These are phyloP conservation scores for Ophiostoma sp. DNA, from an alignment of 2,329 filamentous ascomycete genomes.

Conservation along the genomic window DNA sequence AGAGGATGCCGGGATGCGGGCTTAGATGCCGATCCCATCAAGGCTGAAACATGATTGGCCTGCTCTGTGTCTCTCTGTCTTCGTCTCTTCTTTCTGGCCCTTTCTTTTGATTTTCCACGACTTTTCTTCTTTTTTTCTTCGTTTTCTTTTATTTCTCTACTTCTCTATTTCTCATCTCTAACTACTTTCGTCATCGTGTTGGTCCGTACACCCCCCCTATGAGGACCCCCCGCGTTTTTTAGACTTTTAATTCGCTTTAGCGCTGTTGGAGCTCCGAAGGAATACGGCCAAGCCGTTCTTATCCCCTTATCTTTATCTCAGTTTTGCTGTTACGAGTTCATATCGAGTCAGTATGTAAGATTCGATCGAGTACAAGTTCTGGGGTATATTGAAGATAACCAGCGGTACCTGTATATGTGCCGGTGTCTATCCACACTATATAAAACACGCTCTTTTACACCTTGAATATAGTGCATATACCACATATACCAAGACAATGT, in stretches of 20 bases:
- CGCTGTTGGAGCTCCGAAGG: background rate
- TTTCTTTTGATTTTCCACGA: background rate
- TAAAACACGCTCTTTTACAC: accelerated
- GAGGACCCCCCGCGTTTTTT: slow-evolving; percentile 9
- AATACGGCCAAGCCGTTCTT: background rate
- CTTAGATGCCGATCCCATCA: too few species aligned
- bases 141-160: background rate
- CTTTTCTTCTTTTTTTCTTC: background rate
- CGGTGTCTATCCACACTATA: background rate
- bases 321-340: background rate
- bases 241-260: background rate
- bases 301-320: slow-evolving; percentile 2
- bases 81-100: background rate
- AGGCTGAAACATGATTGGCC: too few species aligned
- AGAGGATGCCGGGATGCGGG: too few species aligned
- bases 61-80: too few species aligned
- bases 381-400: background rate
- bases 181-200: too few species aligned
- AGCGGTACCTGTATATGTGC: background rate
- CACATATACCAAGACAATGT: background rate
- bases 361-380: background rate
- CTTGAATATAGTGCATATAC: background rate
- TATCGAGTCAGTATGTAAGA: slow-evolving; percentile 5
- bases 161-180: background rate
- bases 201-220: background rate